Evolutionary conservation across 345 rosid genomes (phyloP), one percentile per base, ranked within the genome.

Genomic region (Eucalyptus erythrocorys): DNA sequence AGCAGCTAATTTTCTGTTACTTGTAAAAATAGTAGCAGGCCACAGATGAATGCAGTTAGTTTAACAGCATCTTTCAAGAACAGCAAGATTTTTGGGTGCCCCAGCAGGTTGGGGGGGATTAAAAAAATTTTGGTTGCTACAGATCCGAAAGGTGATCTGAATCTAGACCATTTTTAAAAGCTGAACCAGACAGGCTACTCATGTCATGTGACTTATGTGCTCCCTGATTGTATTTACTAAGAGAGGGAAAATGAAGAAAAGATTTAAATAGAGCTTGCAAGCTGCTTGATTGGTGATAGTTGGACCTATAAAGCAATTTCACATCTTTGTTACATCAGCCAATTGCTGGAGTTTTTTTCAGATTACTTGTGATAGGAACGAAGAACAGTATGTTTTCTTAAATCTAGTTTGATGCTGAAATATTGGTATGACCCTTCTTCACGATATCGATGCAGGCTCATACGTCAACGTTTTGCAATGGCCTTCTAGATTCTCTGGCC

Each of bases 401-500:
- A 21, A 0, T 76, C 47, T 37, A 37, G 82, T 76, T 76, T 2
- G 14, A 5, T 40, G 47, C 45, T 76, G 82, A 76, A 22, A 37
- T 37, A 76, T 49, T 47, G 37, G 34, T 22, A 27, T 34, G 42
- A 12, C 8, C 45, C 43, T 47, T 45, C 45, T 42, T 71, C 53
- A 32, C n/a, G 24, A 64, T 53, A 15, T 30, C 4, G 91, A 86
- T 89, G 59, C 94, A 98, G 99, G 94, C 57, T 88, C 92, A 91
- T 24, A 92, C 94, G 10, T 81, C 91, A 64, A 88, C 89, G 34
- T 97, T 97, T 91, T 96, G 94, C 76, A 88, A 88, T 86, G 93
- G 94, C 68, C 93, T 91, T 9, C 86, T 97, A 95, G 98, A 96
- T 90, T 96, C 97, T 49, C 92, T 97, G 85, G 93, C 90, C 24